Evolutionary conservation across 768 basidiomycete genomes (phyloP).

Genomic region (Obba rivulosa): DNA sequence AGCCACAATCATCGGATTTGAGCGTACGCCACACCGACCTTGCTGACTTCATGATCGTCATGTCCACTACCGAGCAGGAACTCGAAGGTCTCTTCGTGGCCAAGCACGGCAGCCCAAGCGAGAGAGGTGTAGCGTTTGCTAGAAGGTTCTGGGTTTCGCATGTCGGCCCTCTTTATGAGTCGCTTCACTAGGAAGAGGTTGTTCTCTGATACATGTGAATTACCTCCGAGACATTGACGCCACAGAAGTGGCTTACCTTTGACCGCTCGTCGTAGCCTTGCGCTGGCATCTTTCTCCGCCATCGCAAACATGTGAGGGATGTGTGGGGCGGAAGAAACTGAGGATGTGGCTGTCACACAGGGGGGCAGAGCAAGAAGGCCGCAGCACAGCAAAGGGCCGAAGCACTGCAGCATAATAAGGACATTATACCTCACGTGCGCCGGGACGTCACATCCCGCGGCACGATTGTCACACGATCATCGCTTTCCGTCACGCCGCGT

Average conservation of each 20-base stretch:
- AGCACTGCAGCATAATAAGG: conserved; percentile 17
- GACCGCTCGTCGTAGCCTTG: conserved; percentile 71
- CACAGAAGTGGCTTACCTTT: conserved; percentile 44
- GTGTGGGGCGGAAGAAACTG: conserved; percentile 15
- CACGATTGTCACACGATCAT: too few species aligned
- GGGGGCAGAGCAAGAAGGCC: conserved; percentile 10
- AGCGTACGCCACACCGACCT: conserved; percentile 44
- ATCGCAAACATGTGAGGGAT: conserved; percentile 34
- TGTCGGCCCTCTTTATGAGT: conserved; percentile 78
- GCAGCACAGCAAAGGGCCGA: neutral
- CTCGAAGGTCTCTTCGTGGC: conserved; percentile 90
- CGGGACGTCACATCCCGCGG: neutral
- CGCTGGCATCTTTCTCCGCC: conserved; percentile 80
- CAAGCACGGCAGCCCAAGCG: conserved; percentile 87
- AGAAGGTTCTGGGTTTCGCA: conserved; percentile 84
- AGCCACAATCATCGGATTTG: neutral
- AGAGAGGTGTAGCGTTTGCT: conserved; percentile 78
- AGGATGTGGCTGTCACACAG: conserved; percentile 5
- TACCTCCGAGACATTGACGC: neutral
- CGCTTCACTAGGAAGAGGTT: conserved; percentile 91
- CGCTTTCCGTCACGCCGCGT: too few species aligned
- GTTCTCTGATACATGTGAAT: conserved; percentile 56
- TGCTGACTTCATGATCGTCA: conserved; percentile 89
- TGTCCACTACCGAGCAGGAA: conserved; percentile 82
- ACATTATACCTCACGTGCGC: conserved; percentile 15